phyloP scores from a whole-genome alignment of 768 basidiomycete species.

The Dacryopinax spathularia region DNA sequence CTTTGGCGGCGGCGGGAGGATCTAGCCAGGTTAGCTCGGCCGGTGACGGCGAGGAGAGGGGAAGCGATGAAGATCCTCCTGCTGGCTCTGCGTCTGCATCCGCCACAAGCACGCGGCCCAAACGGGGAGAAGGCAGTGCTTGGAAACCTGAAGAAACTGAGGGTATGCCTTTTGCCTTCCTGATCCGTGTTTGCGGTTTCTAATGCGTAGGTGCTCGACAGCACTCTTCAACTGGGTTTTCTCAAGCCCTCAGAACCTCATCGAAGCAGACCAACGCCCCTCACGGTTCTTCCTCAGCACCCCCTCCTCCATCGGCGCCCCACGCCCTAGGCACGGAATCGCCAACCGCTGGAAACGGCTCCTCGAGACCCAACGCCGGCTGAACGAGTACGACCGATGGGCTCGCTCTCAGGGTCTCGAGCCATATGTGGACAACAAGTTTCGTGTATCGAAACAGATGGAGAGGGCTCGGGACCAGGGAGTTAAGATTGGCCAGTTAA shows the following conservation, averaged over 20 bases:
- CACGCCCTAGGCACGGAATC: neutral
- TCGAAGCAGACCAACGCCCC: neutral
- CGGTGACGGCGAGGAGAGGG: neutral
- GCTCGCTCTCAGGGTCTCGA: neutral
- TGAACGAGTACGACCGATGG: neutral
- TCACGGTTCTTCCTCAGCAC: neutral
- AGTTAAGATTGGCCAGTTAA: neutral
- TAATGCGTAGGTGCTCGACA: neutral
- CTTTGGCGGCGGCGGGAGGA: too few relatives aligned
- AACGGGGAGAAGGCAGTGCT: neutral
- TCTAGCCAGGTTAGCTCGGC: neutral
- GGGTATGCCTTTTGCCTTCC: neutral
- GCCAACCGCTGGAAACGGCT: conserved; percentile 2
- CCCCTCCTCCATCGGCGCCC: neutral
- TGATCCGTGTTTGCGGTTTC: too few relatives aligned
- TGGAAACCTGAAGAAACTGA: neutral
- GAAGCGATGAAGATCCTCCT: neutral
- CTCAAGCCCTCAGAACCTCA: neutral
- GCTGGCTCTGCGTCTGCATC: neutral
- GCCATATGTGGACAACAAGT: conserved; percentile 1
- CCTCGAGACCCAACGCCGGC: neutral
- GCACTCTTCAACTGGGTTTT: neutral
- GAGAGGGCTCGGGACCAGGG: neutral
- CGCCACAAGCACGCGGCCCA: neutral
- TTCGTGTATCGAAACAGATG: neutral